phyloP scores from a whole-genome alignment of 1,139 yeast species.

The Pichiaceae sp. region DNA sequence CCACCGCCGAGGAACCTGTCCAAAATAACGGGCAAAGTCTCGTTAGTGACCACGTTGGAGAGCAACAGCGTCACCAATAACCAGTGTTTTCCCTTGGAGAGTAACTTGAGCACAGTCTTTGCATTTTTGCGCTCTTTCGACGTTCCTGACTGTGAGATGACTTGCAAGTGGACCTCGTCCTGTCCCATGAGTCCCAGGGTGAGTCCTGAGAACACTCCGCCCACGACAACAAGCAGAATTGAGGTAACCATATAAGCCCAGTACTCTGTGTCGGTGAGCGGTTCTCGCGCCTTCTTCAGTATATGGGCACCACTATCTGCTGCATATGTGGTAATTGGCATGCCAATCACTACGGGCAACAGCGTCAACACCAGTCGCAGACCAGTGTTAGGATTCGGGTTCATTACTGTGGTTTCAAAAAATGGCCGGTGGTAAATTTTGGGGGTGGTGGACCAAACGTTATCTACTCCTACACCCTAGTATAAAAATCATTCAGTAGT shows the following conservation, averaged over 20 bases:
- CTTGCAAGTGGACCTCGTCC: conserved; percentile 83
- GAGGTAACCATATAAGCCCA: conserved; percentile 54
- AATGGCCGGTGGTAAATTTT: too few species aligned
- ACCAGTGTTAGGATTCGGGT: too few species aligned
- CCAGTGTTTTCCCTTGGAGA: conserved; percentile 92
- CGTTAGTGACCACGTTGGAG: conserved; percentile 89
- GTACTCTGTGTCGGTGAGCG: conserved; percentile 29
- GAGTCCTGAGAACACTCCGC: conserved; percentile 94
- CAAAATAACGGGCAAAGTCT: conserved; percentile 86
- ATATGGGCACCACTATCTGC: neutral
- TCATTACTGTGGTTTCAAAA: too few species aligned
- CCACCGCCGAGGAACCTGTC: conserved; percentile 95
- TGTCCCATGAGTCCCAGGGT: conserved; percentile 97
- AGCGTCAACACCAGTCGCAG: neutral
- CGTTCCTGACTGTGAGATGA: conserved; percentile 54
- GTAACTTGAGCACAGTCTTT: conserved; percentile 59
- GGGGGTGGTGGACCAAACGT: too few species aligned
- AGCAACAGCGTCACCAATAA: conserved; percentile 84
- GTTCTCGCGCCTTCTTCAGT: neutral
- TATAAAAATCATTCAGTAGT: too few species aligned
- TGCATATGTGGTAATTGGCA: neutral
- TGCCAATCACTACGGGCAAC: neutral
- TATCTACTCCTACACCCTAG: too few species aligned
- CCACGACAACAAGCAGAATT: conserved; percentile 64
- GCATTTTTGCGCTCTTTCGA: conserved; percentile 60